phyloP scores from a whole-genome alignment of 106 monocot species.

The Posidonia australis region DNA sequence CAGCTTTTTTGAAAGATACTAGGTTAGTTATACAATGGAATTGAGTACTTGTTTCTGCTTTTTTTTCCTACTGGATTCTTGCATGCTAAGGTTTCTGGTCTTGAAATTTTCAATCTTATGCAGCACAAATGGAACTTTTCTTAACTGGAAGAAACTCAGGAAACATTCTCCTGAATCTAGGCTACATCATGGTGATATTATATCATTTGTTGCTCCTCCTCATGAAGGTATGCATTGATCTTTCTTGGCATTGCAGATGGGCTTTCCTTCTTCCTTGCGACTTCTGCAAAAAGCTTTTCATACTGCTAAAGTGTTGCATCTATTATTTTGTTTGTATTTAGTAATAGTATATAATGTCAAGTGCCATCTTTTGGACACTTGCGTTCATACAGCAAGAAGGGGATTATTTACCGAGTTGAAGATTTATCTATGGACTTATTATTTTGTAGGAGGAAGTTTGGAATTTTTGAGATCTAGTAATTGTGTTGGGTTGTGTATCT shows the following conservation, averaged over 20 bases:
- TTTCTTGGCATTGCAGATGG: background rate
- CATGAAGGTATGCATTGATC: constrained; percentile 42
- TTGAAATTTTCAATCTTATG: constrained; percentile 16
- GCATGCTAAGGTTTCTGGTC: constrained; percentile 9
- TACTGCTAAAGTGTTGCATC: background rate
- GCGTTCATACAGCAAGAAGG: too few relatives aligned
- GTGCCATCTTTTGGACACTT: too few relatives aligned
- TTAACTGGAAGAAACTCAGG: constrained; percentile 66
- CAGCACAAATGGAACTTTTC: constrained; percentile 95
- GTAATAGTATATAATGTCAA: background rate
- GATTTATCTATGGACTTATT: too few relatives aligned
- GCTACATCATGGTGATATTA: constrained; percentile 85
- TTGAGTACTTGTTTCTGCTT: background rate
- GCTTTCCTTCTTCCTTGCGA: background rate
- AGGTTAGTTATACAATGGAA: constrained; percentile 27
- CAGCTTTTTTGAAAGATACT: constrained; percentile 63
- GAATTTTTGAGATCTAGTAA: too few relatives aligned
- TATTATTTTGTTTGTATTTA: background rate
- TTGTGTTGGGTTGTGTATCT: too few relatives aligned
- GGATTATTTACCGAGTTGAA: too few relatives aligned
- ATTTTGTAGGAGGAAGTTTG: too few relatives aligned
- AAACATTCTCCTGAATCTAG: constrained; percentile 43
- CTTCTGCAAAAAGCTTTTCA: background rate
- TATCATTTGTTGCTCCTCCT: constrained; percentile 65
- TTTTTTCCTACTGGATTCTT: background rate